Evolutionary conservation across 108 stramenopile species (phyloP), one percentile per base, ranked within the genome.

Genomic region (Hondaea fermentalgiana): DNA sequence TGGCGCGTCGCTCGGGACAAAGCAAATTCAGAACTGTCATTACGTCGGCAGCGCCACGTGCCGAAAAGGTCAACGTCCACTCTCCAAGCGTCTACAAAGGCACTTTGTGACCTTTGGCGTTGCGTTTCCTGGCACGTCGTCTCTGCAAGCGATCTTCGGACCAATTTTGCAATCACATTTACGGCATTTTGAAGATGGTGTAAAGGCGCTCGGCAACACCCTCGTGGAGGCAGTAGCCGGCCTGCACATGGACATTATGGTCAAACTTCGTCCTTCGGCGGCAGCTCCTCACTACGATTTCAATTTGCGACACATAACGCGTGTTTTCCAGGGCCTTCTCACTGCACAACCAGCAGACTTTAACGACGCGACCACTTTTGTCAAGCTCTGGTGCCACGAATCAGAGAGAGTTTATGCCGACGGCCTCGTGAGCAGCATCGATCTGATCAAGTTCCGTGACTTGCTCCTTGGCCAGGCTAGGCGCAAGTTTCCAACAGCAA

Each of bases 261-360:
- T 44, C 14, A 92, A 90, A 16, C 94, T 95, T 89, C 87, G 95
- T 44, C 94, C 95, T 93, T 94, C 94, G 5, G 94, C 94, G 4
- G 72, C 69, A 4, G 93, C 95, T 89, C 95, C 95, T 87, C 95
- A 95, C 93, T 95, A 95, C 92, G 94, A 95, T 72, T 95, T 95
- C 90, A 95, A 95, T 91, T 92, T 95, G 60, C 72, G 95, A 47
- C 95, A 95, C 87, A 91, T 95, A 14, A 92, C 92, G 64, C 93
- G 92, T 83, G 95, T 95, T 28, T 95, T 95, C 92, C 94, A 94
- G 51, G 95, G 95, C 57, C 49, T 95, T 58, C 92, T 95, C 44
- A 92, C 95, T 45, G 90, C 93, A 10, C 90, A 92, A 47, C 93
- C 94, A 17, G 89, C 72, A 12, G 92, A 95, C 89, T 93, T 95